Percentiles rank a stretch among this genome's conserved stretches.
Evolutionary conservation across 768 basidiomycete species (phyloP).

Genomic region (Lactarius evosmus): DNA sequence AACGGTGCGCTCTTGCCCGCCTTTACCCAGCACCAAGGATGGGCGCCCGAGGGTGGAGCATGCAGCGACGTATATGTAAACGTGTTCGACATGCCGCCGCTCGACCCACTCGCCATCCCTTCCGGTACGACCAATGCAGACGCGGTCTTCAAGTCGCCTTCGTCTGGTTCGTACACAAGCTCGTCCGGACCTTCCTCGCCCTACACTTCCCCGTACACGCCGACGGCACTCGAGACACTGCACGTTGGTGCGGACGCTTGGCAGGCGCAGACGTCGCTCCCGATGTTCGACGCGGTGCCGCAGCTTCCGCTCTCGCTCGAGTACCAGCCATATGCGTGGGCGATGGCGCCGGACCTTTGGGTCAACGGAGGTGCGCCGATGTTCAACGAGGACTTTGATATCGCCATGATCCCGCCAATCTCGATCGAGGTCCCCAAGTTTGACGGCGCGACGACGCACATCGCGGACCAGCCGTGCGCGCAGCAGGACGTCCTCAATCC

Average conservation of each 20-base stretch:
- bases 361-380: constrained; percentile 40
- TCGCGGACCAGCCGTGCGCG: constrained; percentile 14
- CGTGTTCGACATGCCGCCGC: constrained; percentile 17
- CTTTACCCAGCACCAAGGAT: constrained; percentile 24
- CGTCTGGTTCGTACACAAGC: constrained; percentile 14
- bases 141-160: constrained; percentile 19
- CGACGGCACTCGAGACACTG: constrained; percentile 24
- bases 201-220: constrained; percentile 20
- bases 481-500: constrained; percentile 13
- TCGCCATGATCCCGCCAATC: constrained; percentile 61
- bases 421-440: constrained; percentile 55
- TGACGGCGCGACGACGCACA: constrained; percentile 27
- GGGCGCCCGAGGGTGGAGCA: constrained; percentile 16
- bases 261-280: constrained; percentile 22
- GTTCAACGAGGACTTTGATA: constrained; percentile 62
- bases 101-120: constrained; percentile 20
- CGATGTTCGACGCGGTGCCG: constrained; percentile 32
- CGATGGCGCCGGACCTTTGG: constrained; percentile 34
- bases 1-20: constrained; percentile 29
- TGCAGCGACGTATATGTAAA: constrained; percentile 14
- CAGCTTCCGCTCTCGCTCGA: constrained; percentile 26
- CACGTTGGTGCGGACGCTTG: constrained; percentile 25
- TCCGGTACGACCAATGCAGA: not conserved
- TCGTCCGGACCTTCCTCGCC: constrained; percentile 28
- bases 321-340: constrained; percentile 37